Base-by-base conservation (phyloP, 1,284 basidiomycete species). In the Cryptococcus sp. region DNA sequence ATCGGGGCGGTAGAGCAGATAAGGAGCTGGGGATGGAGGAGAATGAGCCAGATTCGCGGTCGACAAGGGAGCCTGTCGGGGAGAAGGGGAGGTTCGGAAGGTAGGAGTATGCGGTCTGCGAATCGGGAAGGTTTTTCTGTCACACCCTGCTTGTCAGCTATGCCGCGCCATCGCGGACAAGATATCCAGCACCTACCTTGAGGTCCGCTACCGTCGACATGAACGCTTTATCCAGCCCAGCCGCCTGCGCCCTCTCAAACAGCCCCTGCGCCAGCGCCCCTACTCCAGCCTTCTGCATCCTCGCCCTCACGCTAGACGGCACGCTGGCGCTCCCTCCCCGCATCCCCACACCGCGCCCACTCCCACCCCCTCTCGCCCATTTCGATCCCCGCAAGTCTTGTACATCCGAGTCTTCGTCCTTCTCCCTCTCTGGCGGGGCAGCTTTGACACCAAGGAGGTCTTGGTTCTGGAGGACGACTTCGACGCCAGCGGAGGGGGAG, bases 81-180 rank as follows among this genome's bases (percentile, higher is more conserved):
- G 72, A 70, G 56, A 76, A 75, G 2, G 69, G 66, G 1, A 70
- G 58, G 52, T 58, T 69, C 7, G 71, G 71, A 3, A 75, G 57
- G 54, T 71, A 76, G 7, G 73, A 70, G 52, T 76, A 76, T 1
- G 73, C 65, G 0, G 71, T 63, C 1, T 65, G 54, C 8, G 70
- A 62, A 62, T 93, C 91, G 1, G 90, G 89, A 18, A 92, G 82
- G 72, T 89, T 92, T 59, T 84, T 85, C 90, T 91, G 65, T 5
- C 53, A 49, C 15, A 23, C 38, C 53, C n/a, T 37, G 21, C 16
- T 23, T 15, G 20, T 53, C 35, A 53, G 51, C 33, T 46, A 45
- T 48, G 24, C 48, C 45, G 23, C n/a, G n/a, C n/a, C n/a, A n/a
- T n/a, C n/a, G n/a, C n/a, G n/a, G n/a, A n/a, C 38, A 38, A n/a